phyloP scores from a whole-genome alignment of 345 rosid genomes.

The Mercurialis annua region DNA sequence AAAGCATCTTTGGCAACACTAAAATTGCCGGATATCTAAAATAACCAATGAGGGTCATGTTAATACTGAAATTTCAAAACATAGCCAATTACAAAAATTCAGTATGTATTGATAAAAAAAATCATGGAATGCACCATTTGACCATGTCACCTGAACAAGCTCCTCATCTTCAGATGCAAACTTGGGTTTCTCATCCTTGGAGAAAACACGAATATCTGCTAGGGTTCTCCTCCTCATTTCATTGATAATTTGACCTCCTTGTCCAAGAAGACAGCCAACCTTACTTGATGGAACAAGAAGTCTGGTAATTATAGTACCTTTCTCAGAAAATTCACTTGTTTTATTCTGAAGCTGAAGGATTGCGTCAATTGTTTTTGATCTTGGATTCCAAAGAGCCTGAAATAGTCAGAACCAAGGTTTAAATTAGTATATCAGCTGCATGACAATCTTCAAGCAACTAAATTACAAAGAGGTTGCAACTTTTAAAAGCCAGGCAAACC shows the following conservation, averaged over 20 bases:
- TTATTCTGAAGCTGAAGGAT: conserved; percentile 52
- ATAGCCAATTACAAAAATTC: conserved; percentile 2
- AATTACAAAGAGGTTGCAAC: not conserved
- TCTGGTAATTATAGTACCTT: conserved; percentile 40
- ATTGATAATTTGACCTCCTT: conserved; percentile 58
- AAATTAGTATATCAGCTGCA: conserved; percentile 5
- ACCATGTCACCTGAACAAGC: conserved; percentile 48
- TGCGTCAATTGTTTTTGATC: conserved; percentile 55
- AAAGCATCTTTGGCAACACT: conserved; percentile 53
- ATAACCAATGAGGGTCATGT: not conserved
- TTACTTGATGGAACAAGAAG: conserved; percentile 59
- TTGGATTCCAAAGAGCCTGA: conserved; percentile 41
- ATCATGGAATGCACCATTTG: not conserved
- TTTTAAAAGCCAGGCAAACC: conserved; percentile 29
- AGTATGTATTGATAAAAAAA: no score
- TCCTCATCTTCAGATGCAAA: conserved; percentile 57
- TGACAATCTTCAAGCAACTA: not conserved
- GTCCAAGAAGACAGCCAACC: conserved; percentile 62
- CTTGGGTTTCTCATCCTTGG: conserved; percentile 54
- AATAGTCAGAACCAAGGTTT: conserved; percentile 30
- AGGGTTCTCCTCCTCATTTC: conserved; percentile 62
- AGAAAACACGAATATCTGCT: conserved; percentile 54
- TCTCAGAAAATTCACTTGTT: conserved; percentile 47
- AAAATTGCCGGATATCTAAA: conserved; percentile 53
- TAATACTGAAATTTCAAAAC: not conserved